Evolutionary conservation across 805 yeast genomes (phyloP), one percentile per base, ranked within the genome.

Genomic region (Nakazawaea ernobii): DNA sequence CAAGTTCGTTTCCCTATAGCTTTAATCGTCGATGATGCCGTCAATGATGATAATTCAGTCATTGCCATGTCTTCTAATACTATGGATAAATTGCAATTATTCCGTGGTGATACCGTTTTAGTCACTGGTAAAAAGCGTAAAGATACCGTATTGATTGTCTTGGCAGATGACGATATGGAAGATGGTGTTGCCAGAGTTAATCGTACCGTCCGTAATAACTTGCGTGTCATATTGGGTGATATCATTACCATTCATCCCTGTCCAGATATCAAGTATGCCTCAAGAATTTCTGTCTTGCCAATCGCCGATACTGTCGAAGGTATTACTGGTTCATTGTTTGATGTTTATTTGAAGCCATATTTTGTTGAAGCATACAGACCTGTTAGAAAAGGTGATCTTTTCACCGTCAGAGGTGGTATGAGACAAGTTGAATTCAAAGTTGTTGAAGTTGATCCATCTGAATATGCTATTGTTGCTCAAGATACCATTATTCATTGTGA

Each of bases 301-400:
- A 87, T 94, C 63, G 96, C 97, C 51, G 99, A 94, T 63, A 91
- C 99, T 47, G 92, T 94, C 55, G 99, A 94, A 71, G 99, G 99
- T 53, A 77, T 94, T 51, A 94, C 97, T 13, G 99, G 99, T 53
- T 89, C 96, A 8, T 73, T 94, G 57, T 94, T 94, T 58, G 99
- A 94, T 61, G 96, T 91, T 24, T 94, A 85, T 73, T 78, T 94
- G 66, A 94, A 94, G 72, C 99, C 99, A 36, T 94, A 94, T 73
- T 94, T 94, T 65, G 97, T 94, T 39, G 99, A 94, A 71, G 97
- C 99, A 49, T 94, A 94, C 71, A 84, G 99, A 70, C 99, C 99
- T 4, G 97, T 94, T 35, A 86, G 97, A 70, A 92, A 91, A 66
- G 97, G 97, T 55, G 99, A 94, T 64, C 86, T 87, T 59, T 94